A percentile compares a stretch with the other conserved stretches of the same genome.
Evolutionary conservation across 345 rosid genomes (phyloP).

Genomic region (Citrus reticulata): DNA sequence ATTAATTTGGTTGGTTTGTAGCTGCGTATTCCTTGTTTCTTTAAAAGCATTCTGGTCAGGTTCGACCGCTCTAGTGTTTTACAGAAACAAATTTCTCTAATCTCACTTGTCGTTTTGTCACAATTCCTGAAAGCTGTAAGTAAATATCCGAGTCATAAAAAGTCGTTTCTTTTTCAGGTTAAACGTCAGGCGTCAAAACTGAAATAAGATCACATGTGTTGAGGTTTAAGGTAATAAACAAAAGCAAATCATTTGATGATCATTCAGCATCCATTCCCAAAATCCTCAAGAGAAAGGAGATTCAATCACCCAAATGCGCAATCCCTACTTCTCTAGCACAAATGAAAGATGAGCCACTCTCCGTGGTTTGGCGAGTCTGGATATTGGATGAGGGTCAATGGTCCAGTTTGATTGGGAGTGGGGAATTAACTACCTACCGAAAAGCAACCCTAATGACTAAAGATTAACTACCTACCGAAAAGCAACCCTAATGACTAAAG

Average conservation of each 20-base stretch:
- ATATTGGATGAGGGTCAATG: neutral
- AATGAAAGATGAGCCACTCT: too few relatives aligned
- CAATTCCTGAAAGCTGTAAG: neutral
- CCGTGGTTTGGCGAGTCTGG: neutral
- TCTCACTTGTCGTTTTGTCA: neutral
- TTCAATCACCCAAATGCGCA: too few relatives aligned
- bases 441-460: too few relatives aligned
- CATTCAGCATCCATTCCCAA: neutral
- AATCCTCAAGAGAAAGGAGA: neutral
- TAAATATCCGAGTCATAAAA: neutral
- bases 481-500: too few relatives aligned
- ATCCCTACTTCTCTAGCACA: too few relatives aligned
- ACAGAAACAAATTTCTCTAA: neutral
- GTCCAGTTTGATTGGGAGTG: neutral
- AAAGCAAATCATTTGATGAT: neutral
- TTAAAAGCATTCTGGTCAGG: neutral
- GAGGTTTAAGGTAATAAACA: too few relatives aligned
- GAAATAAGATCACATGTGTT: neutral
- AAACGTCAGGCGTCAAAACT: neutral
- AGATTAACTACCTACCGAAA: too few relatives aligned
- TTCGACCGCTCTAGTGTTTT: too few relatives aligned
- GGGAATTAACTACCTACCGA: too few relatives aligned
- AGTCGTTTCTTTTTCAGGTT: too few relatives aligned
- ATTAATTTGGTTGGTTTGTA: neutral
- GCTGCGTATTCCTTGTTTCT: neutral